Percentiles rank a stretch among this genome's conserved stretches.
Evolutionary conservation across 345 rosid genomes (phyloP).

Genomic region (Heritiera fomes): DNA sequence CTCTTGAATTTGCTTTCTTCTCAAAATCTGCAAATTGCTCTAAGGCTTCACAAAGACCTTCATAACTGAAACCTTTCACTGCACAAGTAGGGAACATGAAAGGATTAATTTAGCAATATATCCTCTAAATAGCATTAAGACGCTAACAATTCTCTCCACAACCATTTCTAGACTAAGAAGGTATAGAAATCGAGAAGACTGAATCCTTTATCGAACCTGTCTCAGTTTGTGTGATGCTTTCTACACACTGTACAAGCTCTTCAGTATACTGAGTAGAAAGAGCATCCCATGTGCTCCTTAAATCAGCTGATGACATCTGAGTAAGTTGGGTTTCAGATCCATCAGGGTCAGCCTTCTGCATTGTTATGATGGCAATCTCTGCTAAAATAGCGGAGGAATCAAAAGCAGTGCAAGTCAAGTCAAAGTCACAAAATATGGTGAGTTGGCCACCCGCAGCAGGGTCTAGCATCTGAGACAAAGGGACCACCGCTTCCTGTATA

Average conservation of each 20-base stretch:
- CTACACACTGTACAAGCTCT: constrained; percentile 51
- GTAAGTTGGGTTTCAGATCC: constrained; percentile 30
- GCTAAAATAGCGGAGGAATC: constrained; percentile 64
- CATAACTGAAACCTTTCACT: constrained; percentile 33
- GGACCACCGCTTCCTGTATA: constrained; percentile 42
- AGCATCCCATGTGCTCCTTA: constrained; percentile 45
- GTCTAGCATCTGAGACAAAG: constrained; percentile 39
- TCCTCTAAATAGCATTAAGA: constrained; percentile 12
- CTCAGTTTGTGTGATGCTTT: constrained; percentile 37
- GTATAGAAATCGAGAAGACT: constrained; percentile 1
- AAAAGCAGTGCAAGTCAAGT: constrained; percentile 57
- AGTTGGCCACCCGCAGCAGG: constrained; percentile 32
- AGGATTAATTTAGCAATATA: constrained; percentile 2
- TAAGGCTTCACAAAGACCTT: constrained; percentile 45
- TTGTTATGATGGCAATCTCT: constrained; percentile 58
- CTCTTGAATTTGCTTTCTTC: constrained; percentile 47
- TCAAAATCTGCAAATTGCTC: constrained; percentile 49
- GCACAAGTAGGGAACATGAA: constrained; percentile 22
- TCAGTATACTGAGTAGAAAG: constrained; percentile 50
- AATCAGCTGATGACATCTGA: constrained; percentile 47
- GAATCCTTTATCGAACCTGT: constrained; percentile 29
- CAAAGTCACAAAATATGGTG: constrained; percentile 56
- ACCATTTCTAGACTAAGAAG: background rate
- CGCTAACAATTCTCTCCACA: constrained; percentile 9
- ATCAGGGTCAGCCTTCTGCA: constrained; percentile 38